Percentiles rank a stretch among this genome's conserved stretches.
phyloP scores from a whole-genome alignment of 306 rosid genomes.

The Quillaja saponaria region DNA sequence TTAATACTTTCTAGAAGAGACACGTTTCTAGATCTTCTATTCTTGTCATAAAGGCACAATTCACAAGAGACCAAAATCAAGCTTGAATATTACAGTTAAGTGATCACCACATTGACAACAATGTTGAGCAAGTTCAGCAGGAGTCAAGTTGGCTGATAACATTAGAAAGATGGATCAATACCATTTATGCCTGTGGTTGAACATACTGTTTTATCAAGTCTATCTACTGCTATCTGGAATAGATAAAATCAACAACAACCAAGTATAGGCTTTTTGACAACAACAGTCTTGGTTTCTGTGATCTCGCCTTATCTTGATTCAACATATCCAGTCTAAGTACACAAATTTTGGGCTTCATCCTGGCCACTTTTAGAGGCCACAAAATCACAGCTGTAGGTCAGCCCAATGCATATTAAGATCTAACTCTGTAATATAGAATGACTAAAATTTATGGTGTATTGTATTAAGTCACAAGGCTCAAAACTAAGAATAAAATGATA shows the following conservation, averaged over 20 bases:
- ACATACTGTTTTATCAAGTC: slow-evolving; percentile 1
- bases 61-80: slow-evolving; percentile 15
- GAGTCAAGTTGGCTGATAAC: slow-evolving; percentile 12
- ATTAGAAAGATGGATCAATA: neutral
- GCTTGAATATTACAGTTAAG: neutral
- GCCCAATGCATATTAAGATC: slow-evolving; percentile 4
- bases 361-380: slow-evolving; percentile 5
- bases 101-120: slow-evolving; percentile 7
- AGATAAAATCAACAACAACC: slow-evolving; percentile 11
- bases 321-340: neutral
- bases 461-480: slow-evolving; percentile 7
- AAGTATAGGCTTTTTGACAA: neutral
- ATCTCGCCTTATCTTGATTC: slow-evolving; percentile 4
- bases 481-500: slow-evolving; percentile 1
- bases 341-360: neutral
- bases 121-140: slow-evolving; percentile 4
- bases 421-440: neutral
- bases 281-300: slow-evolving; percentile 10
- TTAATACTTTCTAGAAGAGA: slow-evolving; percentile 8
- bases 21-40: slow-evolving; percentile 3
- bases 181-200: neutral
- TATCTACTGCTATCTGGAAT: slow-evolving; percentile 2
- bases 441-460: slow-evolving; percentile 1
- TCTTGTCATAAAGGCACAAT: slow-evolving; percentile 4
- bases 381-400: slow-evolving; percentile 9